Evolutionary conservation across 129 eudicot species (phyloP).

Genomic region (Flaveria brownii): DNA sequence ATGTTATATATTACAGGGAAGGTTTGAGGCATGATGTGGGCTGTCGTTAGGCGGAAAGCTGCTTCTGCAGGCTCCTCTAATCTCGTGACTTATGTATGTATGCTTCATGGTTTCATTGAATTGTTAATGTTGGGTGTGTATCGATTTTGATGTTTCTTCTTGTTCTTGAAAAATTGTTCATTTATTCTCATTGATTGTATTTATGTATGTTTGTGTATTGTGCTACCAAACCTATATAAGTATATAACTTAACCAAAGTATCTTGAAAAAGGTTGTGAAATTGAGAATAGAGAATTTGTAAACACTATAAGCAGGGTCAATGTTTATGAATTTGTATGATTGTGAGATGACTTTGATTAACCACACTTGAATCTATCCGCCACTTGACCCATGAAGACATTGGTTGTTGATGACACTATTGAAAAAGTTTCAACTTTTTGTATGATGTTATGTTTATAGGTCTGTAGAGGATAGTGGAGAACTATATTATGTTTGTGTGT

Average conservation of each 20-base stretch:
- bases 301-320: slow-evolving; percentile 1
- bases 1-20: slow-evolving; percentile 12
- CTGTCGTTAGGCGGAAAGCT: slow-evolving; percentile 44
- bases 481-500: neutral
- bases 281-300: too few species aligned
- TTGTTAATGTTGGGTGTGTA: neutral
- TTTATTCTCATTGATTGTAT: neutral
- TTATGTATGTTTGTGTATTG: too few species aligned
- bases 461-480: neutral
- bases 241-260: too few species aligned
- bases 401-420: too few species aligned
- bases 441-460: neutral
- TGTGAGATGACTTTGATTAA: neutral
- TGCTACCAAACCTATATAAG: too few species aligned
- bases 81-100: slow-evolving; percentile 31
- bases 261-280: too few species aligned
- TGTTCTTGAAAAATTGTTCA: neutral
- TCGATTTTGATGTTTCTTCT: too few species aligned
- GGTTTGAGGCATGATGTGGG: slow-evolving; percentile 33
- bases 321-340: neutral
- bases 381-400: neutral
- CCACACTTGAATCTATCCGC: neutral
- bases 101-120: neutral
- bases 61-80: slow-evolving; percentile 38
- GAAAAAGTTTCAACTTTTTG: too few species aligned